A percentile compares a stretch with the other conserved stretches of the same genome.
These are phyloP conservation scores for Bombardia bombarda DNA, from an alignment of 495 filamentous ascomycete species.

Conservation along the genomic window DNA sequence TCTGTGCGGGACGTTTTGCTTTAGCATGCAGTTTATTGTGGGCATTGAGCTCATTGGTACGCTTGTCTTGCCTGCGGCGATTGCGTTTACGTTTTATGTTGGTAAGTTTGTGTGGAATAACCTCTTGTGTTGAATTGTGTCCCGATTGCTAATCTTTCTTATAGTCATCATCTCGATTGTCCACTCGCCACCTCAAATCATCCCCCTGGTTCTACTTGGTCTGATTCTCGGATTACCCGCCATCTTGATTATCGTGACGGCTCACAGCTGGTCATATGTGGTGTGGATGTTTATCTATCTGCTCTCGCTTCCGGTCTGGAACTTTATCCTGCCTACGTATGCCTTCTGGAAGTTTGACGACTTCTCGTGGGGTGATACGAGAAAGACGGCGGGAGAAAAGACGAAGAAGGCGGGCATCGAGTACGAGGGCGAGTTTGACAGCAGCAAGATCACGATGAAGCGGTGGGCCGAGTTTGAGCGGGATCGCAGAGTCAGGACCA, in stretches of 20 bases:
- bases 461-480: constrained; percentile 93
- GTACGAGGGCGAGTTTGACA: constrained; percentile 94
- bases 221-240: constrained; percentile 92
- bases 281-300: constrained; percentile 97
- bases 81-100: constrained; percentile 94
- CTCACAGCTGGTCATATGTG: constrained; percentile 90
- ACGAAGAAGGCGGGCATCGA: constrained; percentile 69
- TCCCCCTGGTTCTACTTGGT: constrained; percentile 82
- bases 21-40: constrained; percentile 99
- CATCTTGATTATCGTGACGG: constrained; percentile 87
- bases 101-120: constrained; percentile 45
- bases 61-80: constrained; percentile 88
- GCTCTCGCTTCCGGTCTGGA: constrained; percentile 91
- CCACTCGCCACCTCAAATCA: constrained; percentile 73
- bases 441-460: constrained; percentile 97
- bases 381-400: constrained; percentile 90
- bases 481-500: constrained; percentile 31
- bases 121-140: not conserved
- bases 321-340: constrained; percentile 89
- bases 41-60: constrained; percentile 95
- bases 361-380: constrained; percentile 98
- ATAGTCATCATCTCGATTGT: constrained; percentile 81
- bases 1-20: constrained; percentile 98
- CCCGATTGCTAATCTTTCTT: constrained; percentile 12
- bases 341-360: constrained; percentile 99